Evolutionary conservation across 306 rosid genomes (phyloP), one percentile per base, ranked within the genome.

Genomic region (Dicorynia guianensis): DNA sequence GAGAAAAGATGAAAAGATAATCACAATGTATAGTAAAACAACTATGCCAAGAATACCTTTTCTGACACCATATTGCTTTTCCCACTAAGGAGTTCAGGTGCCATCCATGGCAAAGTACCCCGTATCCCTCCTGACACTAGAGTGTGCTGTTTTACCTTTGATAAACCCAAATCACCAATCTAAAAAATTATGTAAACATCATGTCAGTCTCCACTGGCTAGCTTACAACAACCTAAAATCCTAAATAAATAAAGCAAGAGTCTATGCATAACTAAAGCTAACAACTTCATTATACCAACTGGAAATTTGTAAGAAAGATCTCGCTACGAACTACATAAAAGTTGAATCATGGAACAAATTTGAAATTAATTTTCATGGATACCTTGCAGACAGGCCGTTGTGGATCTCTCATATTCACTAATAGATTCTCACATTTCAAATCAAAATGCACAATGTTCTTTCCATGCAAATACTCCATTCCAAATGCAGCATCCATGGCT

Each of bases 51-150:
- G 57, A 74, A 70, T 82, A 92, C 99, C 97, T 96, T 96, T 71
- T 96, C 99, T 14, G 99, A 80, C 58, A 96, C 99, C 99, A 96
- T 96, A 76, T 87, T 86, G 81, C 97, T 92, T 90, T 96, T 96
- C 81, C 98, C 97, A 42, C 98, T 92, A 58, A 96, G 97, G 79
- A 96, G 99, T 79, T 96, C 99, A 13, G 99, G 99, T 59, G 99
- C 99, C 99, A 96, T 96, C 99, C 99, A 96, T 14, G 99, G 99
- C 77, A 96, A 85, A 76, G 99, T 96, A 76, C 99, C 99, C 11
- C 99, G 97, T 68, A 96, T 92, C 63, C 99, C 99, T 72, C 99
- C 99, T 11, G 99, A 96, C 72, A 96, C 99, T 70, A 96, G 88
- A 6, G 99, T 96, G 80, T 92, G 93, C 63, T 96, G 99, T 72